A percentile compares a stretch with the other conserved stretches of the same genome.
phyloP scores from a whole-genome alignment of 805 yeast species.

The Candida cerambycidarum region DNA sequence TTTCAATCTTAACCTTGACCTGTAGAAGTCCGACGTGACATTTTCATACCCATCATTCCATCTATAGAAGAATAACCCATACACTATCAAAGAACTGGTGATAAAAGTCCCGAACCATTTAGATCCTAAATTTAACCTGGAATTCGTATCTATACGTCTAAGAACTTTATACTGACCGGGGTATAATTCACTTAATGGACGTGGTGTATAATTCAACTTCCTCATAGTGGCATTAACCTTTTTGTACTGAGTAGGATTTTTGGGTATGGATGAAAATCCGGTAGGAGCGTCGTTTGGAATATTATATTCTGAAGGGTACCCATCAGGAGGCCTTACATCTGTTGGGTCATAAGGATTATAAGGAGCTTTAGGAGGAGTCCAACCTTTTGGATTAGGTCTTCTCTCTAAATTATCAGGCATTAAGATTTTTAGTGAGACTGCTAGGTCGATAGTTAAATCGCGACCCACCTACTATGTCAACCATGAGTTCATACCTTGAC shows the following conservation, averaged over 20 bases:
- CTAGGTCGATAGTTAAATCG: too few relatives aligned
- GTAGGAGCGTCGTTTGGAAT: conserved; percentile 61
- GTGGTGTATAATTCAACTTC: conserved; percentile 69
- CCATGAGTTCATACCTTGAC: conserved; percentile 1
- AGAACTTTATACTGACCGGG: conserved; percentile 79
- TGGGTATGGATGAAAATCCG: conserved; percentile 58
- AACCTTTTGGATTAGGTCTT: conserved; percentile 74
- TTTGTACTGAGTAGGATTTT: conserved; percentile 64
- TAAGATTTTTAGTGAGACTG: too few relatives aligned
- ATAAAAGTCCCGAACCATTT: conserved; percentile 53
- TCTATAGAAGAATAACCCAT: conserved; percentile 69
- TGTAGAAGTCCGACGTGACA: conserved; percentile 65
- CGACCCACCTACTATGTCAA: too few relatives aligned
- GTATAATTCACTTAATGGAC: conserved; percentile 71
- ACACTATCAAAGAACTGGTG: conserved; percentile 50
- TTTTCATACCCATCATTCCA: conserved; percentile 87
- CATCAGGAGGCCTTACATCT: conserved; percentile 76
- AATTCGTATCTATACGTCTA: conserved; percentile 53
- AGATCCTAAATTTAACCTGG: conserved; percentile 59
- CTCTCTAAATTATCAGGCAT: conserved; percentile 35
- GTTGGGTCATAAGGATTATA: conserved; percentile 82
- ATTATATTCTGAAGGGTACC: conserved; percentile 80
- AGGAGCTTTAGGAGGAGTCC: conserved; percentile 81
- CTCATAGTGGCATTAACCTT: conserved; percentile 73
- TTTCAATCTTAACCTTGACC: conserved; percentile 57